Evolutionary conservation across 129 eudicot genomes (phyloP).

Genomic region (Helianthus annuus): DNA sequence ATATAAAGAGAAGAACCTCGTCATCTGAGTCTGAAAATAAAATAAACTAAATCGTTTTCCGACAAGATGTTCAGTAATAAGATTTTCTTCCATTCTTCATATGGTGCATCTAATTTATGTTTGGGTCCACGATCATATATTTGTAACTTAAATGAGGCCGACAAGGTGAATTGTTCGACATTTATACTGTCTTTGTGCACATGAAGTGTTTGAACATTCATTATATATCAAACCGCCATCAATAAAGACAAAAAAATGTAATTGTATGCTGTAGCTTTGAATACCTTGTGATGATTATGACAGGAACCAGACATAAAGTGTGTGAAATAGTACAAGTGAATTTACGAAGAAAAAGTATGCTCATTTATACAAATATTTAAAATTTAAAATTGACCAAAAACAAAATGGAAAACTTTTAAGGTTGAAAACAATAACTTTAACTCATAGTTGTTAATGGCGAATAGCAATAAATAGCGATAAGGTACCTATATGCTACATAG

Average conservation of each 20-base stretch:
- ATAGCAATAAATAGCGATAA: too few relatives aligned
- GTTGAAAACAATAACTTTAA: background rate
- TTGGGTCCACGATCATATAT: too few relatives aligned
- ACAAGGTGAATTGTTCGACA: background rate
- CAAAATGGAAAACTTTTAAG: too few relatives aligned
- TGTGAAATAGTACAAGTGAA: background rate
- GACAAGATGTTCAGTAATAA: too few relatives aligned
- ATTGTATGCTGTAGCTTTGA: background rate
- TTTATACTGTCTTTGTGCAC: background rate
- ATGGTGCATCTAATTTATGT: too few relatives aligned
- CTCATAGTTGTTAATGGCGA: too few relatives aligned
- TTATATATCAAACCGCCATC: background rate
- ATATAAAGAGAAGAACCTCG: conserved; percentile 1
- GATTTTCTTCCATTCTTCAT: too few relatives aligned
- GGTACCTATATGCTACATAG: too few relatives aligned
- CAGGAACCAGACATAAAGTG: background rate
- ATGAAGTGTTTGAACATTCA: background rate
- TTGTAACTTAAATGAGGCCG: background rate
- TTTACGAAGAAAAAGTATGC: background rate
- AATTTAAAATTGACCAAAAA: background rate
- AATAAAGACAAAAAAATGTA: background rate
- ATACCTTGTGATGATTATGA: background rate
- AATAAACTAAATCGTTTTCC: too few relatives aligned
- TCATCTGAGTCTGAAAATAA: too few relatives aligned
- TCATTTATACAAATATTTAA: background rate